phyloP scores from a whole-genome alignment of 2,329 filamentous ascomycete genomes.

The Pseudogymnoascus pannorum region DNA sequence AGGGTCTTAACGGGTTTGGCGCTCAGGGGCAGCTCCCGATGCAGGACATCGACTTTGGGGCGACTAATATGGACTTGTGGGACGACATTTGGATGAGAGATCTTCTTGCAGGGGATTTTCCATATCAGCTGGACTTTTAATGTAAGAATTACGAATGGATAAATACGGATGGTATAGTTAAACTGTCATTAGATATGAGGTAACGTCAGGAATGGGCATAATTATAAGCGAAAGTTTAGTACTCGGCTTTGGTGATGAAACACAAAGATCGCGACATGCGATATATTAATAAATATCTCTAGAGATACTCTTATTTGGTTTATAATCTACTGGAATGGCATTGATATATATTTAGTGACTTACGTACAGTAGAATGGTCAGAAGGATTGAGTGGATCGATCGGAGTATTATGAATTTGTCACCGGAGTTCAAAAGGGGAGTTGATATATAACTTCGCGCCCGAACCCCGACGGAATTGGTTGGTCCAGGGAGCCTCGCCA shows the following conservation, averaged over 20 bases:
- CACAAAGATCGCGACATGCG: background rate
- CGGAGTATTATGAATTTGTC: background rate
- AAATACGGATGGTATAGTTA: background rate
- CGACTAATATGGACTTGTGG: background rate
- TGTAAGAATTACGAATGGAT: background rate
- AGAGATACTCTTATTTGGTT: background rate
- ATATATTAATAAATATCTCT: background rate
- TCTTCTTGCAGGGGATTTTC: constrained; percentile 6
- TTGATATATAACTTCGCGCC: background rate
- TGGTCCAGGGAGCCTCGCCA: background rate
- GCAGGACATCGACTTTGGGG: constrained; percentile 2
- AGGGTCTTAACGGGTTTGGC: background rate
- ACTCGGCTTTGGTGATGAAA: background rate
- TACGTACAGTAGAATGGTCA: background rate
- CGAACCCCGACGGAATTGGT: background rate
- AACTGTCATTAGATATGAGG: background rate
- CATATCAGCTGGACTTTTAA: constrained; percentile 2
- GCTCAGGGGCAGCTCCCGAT: background rate
- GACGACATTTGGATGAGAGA: constrained; percentile 5
- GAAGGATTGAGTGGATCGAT: background rate
- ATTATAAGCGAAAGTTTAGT: background rate
- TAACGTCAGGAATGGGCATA: background rate
- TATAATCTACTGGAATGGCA: background rate
- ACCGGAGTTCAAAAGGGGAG: background rate
- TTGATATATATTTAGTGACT: background rate